Base-by-base conservation (phyloP, 2,329 filamentous ascomycete genomes). In the Clarireedia monteithiana region DNA sequence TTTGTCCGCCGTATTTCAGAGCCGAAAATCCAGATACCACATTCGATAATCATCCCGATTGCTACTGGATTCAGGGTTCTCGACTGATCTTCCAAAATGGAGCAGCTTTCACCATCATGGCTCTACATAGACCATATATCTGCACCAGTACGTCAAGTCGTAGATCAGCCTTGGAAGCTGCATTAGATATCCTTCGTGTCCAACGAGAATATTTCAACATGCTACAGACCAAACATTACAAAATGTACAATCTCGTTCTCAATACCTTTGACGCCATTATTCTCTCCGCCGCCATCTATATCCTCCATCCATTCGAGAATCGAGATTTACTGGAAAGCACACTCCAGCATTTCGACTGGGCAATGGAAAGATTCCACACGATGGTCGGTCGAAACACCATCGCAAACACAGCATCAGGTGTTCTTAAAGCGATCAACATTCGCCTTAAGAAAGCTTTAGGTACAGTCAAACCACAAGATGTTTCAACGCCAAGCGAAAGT, bases 221-320 rank as follows among this genome's bases (percentile, higher is more conserved):
- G 34, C 67, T 83, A 12, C 72, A 72, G 17, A 74, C 76, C 15
- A 73, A 77, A 44, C 76, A 81, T 50, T 83, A 78, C 62, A 76
- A 75, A 61, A 75, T 75, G 63, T 73, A 81, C 61, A 73, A 76
- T 15, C 71, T 85, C 3, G 84, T 84, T 65, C 83, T 83, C 52
- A 80, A 80, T 52, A 84, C 80, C 6, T 85, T 85, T 58, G 82
- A 85, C 62, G 82, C 82, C 14, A 77, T 84, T 20, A 79, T 85
- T 15, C 72, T 85, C 55, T 73, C 84, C 53, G 78, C 82, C 0
- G 77, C 80, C 17, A 78, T 84, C 34, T 83, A 80, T 64, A 83
- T 85, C 36, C 66, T 85, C 7, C 83, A 83, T 59, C 81, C 82
- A 1, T 72, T 71, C 23, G 80, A 84, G 62, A 77, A 82, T 55